Evolutionary conservation across 1,139 yeast species (phyloP).

Genomic region (Spathaspora sp.): DNA sequence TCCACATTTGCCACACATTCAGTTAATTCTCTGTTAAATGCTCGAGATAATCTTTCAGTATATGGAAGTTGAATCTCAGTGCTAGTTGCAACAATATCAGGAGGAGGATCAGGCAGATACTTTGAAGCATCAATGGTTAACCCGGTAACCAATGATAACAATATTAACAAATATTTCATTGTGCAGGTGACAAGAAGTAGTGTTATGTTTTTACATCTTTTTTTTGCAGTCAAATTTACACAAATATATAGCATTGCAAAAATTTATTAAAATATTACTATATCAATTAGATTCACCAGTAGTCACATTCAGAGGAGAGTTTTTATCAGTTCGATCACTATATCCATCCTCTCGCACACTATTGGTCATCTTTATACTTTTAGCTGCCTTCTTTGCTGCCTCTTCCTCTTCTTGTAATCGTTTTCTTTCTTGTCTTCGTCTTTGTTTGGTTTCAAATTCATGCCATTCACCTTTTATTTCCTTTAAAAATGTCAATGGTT

Average conservation of each 20-base stretch:
- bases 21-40: conserved; percentile 6
- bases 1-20: conserved; percentile 10
- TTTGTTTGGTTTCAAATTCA: conserved; percentile 90
- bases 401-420: conserved; percentile 36
- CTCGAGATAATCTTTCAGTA: conserved; percentile 6
- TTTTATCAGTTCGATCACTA: conserved; percentile 4
- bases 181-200: background rate
- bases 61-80: conserved; percentile 4
- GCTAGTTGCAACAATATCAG: conserved; percentile 2
- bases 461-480: conserved; percentile 87
- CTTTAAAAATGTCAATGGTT: conserved; percentile 53
- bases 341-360: conserved; percentile 2
- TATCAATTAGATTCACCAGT: conserved; percentile 5
- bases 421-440: conserved; percentile 62
- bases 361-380: background rate
- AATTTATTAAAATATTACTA: background rate
- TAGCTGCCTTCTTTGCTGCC: conserved; percentile 2
- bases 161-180: background rate
- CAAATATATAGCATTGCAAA: background rate
- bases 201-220: background rate
- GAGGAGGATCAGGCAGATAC: conserved; percentile 4
- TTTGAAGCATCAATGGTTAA: conserved; percentile 6
- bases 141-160: background rate
- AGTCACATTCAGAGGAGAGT: conserved; percentile 6
- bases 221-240: background rate